These are phyloP conservation scores for Trichosporon ovoides DNA, from an alignment of 1,284 basidiomycete species.

Conservation along the genomic window DNA sequence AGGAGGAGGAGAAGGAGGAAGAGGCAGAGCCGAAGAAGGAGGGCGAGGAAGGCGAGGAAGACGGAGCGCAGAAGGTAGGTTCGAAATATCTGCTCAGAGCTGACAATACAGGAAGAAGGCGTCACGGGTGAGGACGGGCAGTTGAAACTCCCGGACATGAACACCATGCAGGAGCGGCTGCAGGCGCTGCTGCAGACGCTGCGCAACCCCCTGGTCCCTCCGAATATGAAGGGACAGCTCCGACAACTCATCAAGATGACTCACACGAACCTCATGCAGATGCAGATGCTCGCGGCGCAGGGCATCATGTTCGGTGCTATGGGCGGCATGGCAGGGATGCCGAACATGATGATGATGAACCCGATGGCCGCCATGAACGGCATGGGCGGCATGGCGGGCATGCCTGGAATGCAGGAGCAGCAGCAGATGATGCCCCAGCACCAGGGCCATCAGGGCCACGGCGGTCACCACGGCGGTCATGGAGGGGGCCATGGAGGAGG, in stretches of 20 bases:
- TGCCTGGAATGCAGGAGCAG: slow-evolving; percentile 1
- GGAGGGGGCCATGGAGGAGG: slow-evolving; percentile 8
- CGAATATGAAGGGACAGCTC: slow-evolving; percentile 21
- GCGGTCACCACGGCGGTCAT: slow-evolving; percentile 8
- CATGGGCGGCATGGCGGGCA: slow-evolving; percentile 7
- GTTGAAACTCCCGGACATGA: slow-evolving; percentile 20
- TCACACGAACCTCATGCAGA: slow-evolving; percentile 37
- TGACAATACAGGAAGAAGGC: slow-evolving; percentile 9
- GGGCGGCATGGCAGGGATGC: slow-evolving; percentile 17
- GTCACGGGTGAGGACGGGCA: background rate
- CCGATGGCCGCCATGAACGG: slow-evolving; percentile 22
- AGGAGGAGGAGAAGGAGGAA: slow-evolving; percentile 57
- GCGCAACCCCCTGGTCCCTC: slow-evolving; percentile 30
- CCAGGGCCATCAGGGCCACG: slow-evolving; percentile 7
- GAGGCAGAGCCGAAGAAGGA: slow-evolving; percentile 28
- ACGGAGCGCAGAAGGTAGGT: slow-evolving; percentile 31
- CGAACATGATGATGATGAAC: slow-evolving; percentile 18
- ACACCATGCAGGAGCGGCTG: slow-evolving; percentile 18
- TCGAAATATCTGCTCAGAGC: background rate
- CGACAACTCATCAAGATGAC: slow-evolving; percentile 34
- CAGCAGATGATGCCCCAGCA: background rate
- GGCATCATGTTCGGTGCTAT: slow-evolving; percentile 17
- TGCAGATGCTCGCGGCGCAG: slow-evolving; percentile 39
- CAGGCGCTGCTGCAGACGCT: slow-evolving; percentile 34
- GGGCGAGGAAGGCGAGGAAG: slow-evolving; percentile 39